These are phyloP conservation scores for Sclerospora graminicola DNA, from an alignment of 352 stramenopile genomes.

Conservation along the genomic window DNA sequence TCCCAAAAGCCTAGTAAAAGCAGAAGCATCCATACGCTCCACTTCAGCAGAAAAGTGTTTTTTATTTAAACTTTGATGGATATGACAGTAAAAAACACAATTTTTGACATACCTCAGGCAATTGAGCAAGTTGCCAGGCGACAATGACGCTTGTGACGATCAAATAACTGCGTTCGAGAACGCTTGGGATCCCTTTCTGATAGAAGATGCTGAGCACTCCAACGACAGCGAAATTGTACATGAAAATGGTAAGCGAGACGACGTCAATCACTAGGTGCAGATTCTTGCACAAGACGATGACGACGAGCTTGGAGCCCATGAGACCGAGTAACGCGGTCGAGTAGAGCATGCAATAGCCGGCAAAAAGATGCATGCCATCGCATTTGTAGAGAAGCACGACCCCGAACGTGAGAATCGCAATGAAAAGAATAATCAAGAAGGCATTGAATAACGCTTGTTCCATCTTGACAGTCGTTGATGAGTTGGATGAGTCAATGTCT, in stretches of 20 bases:
- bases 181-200: too few species aligned
- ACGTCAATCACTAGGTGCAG: too few species aligned
- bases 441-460: conserved; percentile 70
- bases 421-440: conserved; percentile 69
- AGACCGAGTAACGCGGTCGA: too few species aligned
- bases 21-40: conserved; percentile 83
- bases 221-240: too few species aligned
- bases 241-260: too few species aligned
- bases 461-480: too few species aligned
- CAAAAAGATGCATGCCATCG: conserved; percentile 65
- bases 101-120: too few species aligned
- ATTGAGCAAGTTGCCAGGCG: too few species aligned
- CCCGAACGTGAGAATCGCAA: conserved; percentile 62
- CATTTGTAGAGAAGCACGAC: conserved; percentile 82
- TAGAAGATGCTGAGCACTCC: too few species aligned
- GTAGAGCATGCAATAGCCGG: conserved; percentile 71
- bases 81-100: conserved; percentile 7
- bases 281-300: conserved; percentile 42
- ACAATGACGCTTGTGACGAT: too few species aligned
- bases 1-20: conserved; percentile 94
- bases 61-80: neutral
- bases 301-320: conserved; percentile 62
- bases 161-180: too few species aligned
- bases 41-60: conserved; percentile 21
- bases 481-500: too few species aligned